A percentile compares a stretch with the other conserved stretches of the same genome.
phyloP scores from a whole-genome alignment of 352 stramenopile species.

The Globisporangium apiculatum region DNA sequence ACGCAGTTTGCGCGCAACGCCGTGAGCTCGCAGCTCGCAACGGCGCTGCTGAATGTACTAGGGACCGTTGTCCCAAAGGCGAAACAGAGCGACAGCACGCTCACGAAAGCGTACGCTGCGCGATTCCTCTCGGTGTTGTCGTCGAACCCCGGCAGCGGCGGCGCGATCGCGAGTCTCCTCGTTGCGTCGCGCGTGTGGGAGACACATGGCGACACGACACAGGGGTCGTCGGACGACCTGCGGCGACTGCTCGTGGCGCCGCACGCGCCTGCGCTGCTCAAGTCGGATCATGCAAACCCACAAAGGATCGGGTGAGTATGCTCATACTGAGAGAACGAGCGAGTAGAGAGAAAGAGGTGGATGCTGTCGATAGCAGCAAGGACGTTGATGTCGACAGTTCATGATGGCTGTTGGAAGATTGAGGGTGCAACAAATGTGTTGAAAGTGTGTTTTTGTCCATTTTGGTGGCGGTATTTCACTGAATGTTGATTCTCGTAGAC shows the following conservation, averaged over 20 bases:
- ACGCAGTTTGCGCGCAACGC: conserved; percentile 80
- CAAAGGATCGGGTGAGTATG: conserved; percentile 64
- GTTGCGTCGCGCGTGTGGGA: conserved; percentile 79
- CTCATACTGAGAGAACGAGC: not conserved
- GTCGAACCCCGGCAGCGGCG: conserved; percentile 78
- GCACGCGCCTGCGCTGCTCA: conserved; percentile 68
- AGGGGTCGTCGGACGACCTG: conserved; percentile 74
- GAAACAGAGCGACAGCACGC: conserved; percentile 66
- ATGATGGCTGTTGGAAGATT: too few species aligned
- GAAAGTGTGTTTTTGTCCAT: too few species aligned
- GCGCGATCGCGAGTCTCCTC: conserved; percentile 72
- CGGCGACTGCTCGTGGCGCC: conserved; percentile 66
- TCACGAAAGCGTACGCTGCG: conserved; percentile 79
- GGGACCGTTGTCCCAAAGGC: conserved; percentile 77
- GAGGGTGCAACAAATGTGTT: too few species aligned
- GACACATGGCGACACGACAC: conserved; percentile 73
- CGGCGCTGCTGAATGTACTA: conserved; percentile 73
- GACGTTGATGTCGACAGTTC: too few species aligned
- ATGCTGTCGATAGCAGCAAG: too few species aligned
- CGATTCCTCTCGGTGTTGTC: conserved; percentile 78
- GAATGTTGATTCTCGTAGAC: too few species aligned
- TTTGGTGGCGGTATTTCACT: too few species aligned
- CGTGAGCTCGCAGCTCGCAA: conserved; percentile 72
- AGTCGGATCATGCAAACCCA: conserved; percentile 75
- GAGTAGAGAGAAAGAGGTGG: not conserved